Conservation (phyloP, 2,329 filamentous ascomycete genomes). For the Pyrenochaeta sp. region DNA sequence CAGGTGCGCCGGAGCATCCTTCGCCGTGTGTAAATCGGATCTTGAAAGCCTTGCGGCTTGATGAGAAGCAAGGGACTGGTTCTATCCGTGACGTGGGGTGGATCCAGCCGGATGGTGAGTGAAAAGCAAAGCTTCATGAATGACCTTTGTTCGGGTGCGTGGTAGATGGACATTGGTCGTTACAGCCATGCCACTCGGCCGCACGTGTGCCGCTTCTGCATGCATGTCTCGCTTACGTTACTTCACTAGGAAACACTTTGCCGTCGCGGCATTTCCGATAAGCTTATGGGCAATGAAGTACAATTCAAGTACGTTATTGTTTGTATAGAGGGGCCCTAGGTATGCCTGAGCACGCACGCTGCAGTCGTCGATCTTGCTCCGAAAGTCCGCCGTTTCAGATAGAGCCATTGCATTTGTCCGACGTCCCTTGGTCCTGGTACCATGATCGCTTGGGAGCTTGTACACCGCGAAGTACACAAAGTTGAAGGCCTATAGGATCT, state of each 20-base stretch:
- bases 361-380: background rate
- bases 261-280: conserved; percentile 33
- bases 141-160: conserved; percentile 23
- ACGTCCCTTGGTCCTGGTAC: background rate
- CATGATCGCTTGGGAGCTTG: conserved; percentile 4
- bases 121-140: conserved; percentile 22
- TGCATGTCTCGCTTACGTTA: conserved; percentile 24
- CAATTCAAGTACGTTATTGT: conserved; percentile 14
- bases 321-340: conserved; percentile 2
- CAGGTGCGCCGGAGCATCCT: conserved; percentile 24
- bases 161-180: conserved; percentile 26
- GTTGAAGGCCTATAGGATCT: conserved; percentile 13
- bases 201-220: conserved; percentile 22
- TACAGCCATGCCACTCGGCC: conserved; percentile 14
- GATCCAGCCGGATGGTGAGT: conserved; percentile 26
- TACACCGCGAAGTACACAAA: conserved; percentile 10
- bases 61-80: conserved; percentile 13
- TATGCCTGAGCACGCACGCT: background rate
- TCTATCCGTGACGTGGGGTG: conserved; percentile 19
- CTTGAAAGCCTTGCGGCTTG: conserved; percentile 10
- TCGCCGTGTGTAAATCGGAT: conserved; percentile 23
- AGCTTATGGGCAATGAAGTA: conserved; percentile 24
- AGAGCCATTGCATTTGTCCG: conserved; percentile 2
- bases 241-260: conserved; percentile 25
- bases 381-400: conserved; percentile 9